Percentiles rank a stretch among this genome's conserved stretches.
phyloP scores from a whole-genome alignment of 352 stramenopile genomes.

The Phytophthora europaea region DNA sequence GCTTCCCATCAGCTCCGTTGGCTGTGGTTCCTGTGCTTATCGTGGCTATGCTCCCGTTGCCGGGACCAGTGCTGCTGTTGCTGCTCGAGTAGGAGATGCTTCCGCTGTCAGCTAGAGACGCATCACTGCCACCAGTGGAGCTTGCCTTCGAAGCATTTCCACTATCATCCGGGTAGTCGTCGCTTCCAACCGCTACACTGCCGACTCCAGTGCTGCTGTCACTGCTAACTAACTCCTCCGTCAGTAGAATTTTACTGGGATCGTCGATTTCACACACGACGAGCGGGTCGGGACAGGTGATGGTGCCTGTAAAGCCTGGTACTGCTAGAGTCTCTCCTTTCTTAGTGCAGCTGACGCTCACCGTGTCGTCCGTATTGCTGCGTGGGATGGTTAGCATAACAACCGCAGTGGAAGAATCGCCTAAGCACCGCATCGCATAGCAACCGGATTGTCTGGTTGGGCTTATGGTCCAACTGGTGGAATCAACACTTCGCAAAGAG shows the following conservation, averaged over 20 bases:
- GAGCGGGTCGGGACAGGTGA: constrained; percentile 74
- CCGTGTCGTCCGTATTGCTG: constrained; percentile 15
- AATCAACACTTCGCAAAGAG: constrained; percentile 67
- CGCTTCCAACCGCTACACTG: not conserved
- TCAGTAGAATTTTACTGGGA: constrained; percentile 10
- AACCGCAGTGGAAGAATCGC: constrained; percentile 8
- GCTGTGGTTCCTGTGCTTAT: constrained; percentile 7
- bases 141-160: constrained; percentile 4
- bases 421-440: constrained; percentile 65
- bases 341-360: constrained; percentile 54
- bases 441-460: constrained; percentile 63
- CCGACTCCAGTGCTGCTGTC: not conserved
- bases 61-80: not conserved
- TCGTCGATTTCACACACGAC: constrained; percentile 55
- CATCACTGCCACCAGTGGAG: not conserved
- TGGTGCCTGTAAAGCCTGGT: constrained; percentile 53
- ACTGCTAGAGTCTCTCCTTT: constrained; percentile 55
- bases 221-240: not conserved
- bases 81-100: not conserved
- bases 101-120: not conserved
- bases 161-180: not conserved
- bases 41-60: not conserved
- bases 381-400: constrained; percentile 58
- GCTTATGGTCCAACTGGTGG: constrained; percentile 57
- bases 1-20: not conserved